Evolutionary conservation across 495 filamentous ascomycete genomes (phyloP), one percentile per base, ranked within the genome.

Genomic region (Daldinia loculata): DNA sequence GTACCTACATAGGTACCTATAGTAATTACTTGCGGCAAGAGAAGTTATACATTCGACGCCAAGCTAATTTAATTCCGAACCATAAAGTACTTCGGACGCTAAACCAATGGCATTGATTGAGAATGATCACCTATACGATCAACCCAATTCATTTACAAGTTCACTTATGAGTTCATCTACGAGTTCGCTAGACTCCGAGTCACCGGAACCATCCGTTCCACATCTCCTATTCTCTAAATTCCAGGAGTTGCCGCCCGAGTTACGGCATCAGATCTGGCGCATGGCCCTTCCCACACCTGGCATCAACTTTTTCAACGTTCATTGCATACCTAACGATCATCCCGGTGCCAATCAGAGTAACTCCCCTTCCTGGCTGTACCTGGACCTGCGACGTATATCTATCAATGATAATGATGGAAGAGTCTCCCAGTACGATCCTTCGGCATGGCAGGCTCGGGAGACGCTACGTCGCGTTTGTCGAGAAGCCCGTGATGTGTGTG

Each of bases 291-390:
- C 74, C 1, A 41, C 36, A 1, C 67, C 73, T 6, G 74, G 73
- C 32, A 69, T 77, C 41, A 77, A 77, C 61, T 76, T 77, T 60
- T 77, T 77, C 71, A 77, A 77, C 74, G 61, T 77, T 1, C 75
- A 77, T 50, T 63, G 50, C 53, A 66, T 74, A 56, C 75, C 75
- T 19, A 74, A 76, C 41, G 74, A 77, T 38, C 75, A 77, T 29
- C 15, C 0, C 0, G 61, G 48, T 4, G 53, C 63, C 32, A 74
- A 72, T 51, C 59, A 65, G 8, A 77, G 75, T 52, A 75, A 50
- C 1, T 77, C 75, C 0, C 75, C 75, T 9, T 56, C 68, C 0
- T 77, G 62, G 67, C 9, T 66, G 1, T 76, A 77, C 36, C 58
- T 77, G 0, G 75, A 77, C 60, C 61, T 77, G 15, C 66, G 75